Conservation (phyloP, 2,329 filamentous ascomycete species). For the Calonectria naviculata region DNA sequence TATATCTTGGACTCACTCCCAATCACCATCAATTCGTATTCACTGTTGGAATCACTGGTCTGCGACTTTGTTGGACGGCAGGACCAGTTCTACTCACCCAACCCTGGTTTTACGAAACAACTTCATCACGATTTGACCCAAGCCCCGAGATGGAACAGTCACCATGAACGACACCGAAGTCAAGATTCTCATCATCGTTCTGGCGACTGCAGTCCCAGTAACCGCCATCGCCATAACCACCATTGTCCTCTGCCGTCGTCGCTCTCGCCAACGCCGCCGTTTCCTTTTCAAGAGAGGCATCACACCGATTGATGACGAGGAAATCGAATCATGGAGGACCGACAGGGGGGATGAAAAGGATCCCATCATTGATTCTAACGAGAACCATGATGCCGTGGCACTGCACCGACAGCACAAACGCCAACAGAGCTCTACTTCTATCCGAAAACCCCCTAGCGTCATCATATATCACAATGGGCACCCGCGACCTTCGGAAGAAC, state of each 20-base stretch:
- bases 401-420: slow-evolving; percentile 34
- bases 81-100: slow-evolving; percentile 15
- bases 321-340: slow-evolving; percentile 73
- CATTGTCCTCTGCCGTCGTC: slow-evolving; percentile 53
- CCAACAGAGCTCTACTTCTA: slow-evolving; percentile 47
- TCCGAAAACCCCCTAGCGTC: slow-evolving; percentile 62
- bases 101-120: background rate
- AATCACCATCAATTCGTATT: slow-evolving; percentile 15
- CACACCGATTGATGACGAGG: slow-evolving; percentile 72
- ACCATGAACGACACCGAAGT: slow-evolving; percentile 43
- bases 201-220: slow-evolving; percentile 62
- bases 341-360: slow-evolving; percentile 47
- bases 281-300: slow-evolving; percentile 63
- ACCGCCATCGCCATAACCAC: slow-evolving; percentile 47
- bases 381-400: background rate
- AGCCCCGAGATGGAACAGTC: slow-evolving; percentile 35
- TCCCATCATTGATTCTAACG: slow-evolving; percentile 32
- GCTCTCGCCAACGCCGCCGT: slow-evolving; percentile 52
- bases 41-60: slow-evolving; percentile 19
- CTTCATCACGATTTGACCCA: background rate
- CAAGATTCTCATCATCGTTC: slow-evolving; percentile 60
- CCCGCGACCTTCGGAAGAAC: slow-evolving; percentile 42
- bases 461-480: slow-evolving; percentile 61
- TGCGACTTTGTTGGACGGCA: slow-evolving; percentile 25
- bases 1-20: background rate